Evolutionary conservation across 257 asterid genomes (phyloP).

Genomic region (Linaria vulgaris): DNA sequence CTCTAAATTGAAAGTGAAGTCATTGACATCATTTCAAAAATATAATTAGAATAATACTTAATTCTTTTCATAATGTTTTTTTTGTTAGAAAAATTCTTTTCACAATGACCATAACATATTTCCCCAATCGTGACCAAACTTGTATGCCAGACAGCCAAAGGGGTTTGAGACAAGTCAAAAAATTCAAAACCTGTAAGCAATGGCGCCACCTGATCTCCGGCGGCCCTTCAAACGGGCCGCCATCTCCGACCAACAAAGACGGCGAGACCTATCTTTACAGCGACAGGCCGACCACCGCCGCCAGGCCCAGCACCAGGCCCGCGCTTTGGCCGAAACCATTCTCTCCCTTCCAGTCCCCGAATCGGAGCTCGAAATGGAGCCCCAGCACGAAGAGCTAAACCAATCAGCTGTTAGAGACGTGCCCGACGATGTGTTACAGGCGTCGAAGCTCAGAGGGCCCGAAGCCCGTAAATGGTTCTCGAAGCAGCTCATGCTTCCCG

Average conservation of each 20-base stretch:
- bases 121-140: too few species aligned
- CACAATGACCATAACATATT: too few species aligned
- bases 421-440: constrained; percentile 32
- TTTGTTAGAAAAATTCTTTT: too few species aligned
- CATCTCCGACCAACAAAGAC: constrained; percentile 86
- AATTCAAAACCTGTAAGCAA: constrained; percentile 7
- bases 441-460: constrained; percentile 62
- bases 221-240: constrained; percentile 88
- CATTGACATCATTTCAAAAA: too few species aligned
- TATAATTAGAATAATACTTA: too few species aligned
- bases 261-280: constrained; percentile 76
- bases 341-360: constrained; percentile 47
- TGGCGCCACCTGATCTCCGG: constrained; percentile 81
- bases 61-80: too few species aligned
- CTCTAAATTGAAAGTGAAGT: too few species aligned
- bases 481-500: constrained; percentile 96
- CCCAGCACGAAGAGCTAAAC: constrained; percentile 30
- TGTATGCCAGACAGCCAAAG: too few species aligned
- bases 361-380: constrained; percentile 19
- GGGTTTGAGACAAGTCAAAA: too few species aligned
- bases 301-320: constrained; percentile 85
- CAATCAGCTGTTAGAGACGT: constrained; percentile 39
- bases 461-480: constrained; percentile 92
- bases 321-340: constrained; percentile 69
- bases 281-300: constrained; percentile 80